Evolutionary conservation across 2,329 filamentous ascomycete species (phyloP).

Genomic region (Aquanectria penicillioides): DNA sequence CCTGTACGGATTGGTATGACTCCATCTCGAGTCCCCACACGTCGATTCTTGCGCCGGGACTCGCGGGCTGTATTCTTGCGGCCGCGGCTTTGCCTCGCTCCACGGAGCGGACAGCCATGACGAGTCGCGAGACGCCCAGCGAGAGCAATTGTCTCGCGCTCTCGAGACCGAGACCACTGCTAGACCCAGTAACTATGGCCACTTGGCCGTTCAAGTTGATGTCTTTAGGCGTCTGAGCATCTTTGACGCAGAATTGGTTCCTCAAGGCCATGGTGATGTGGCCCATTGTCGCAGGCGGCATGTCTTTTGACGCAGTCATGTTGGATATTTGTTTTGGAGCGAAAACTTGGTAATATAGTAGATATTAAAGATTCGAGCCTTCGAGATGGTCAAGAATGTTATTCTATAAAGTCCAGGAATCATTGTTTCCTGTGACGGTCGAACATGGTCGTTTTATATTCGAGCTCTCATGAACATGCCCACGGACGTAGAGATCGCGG

Average conservation of each 20-base stretch:
- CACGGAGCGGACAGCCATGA: conserved; percentile 55
- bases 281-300: not conserved
- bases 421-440: not conserved
- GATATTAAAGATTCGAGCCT: too few relatives aligned
- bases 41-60: conserved; percentile 4
- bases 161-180: conserved; percentile 58
- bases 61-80: not conserved
- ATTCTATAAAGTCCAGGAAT: too few relatives aligned
- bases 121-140: conserved; percentile 50
- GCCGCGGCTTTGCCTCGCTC: conserved; percentile 48
- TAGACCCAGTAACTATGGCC: conserved; percentile 59
- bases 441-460: not conserved
- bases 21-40: conserved; percentile 17
- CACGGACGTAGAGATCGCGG: not conserved
- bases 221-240: not conserved
- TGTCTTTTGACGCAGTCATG: conserved; percentile 1
- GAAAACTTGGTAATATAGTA: too few relatives aligned
- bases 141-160: conserved; percentile 51
- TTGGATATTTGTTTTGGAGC: not conserved
- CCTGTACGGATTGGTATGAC: conserved; percentile 13
- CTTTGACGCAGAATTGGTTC: not conserved
- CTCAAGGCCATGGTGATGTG: not conserved
- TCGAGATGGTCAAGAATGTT: too few relatives aligned
- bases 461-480: not conserved
- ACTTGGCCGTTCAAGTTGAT: conserved; percentile 45